A percentile compares a stretch with the other conserved stretches of the same genome.
These are phyloP conservation scores for Gremmenia infestans DNA, from an alignment of 2,329 filamentous ascomycete species.

Conservation along the genomic window DNA sequence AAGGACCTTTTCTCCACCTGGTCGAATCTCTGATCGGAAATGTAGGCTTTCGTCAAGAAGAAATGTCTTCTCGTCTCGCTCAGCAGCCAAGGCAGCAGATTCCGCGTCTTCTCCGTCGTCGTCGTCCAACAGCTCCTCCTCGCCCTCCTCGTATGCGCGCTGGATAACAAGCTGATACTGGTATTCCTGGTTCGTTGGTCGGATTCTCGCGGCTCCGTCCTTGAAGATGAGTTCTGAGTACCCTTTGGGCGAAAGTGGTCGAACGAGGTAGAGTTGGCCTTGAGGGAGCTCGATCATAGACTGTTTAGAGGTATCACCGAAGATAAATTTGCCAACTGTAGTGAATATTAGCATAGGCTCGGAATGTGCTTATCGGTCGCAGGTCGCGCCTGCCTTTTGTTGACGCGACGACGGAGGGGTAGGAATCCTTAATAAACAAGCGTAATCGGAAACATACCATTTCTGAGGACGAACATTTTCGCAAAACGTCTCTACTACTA, in stretches of 20 bases:
- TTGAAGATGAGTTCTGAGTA: constrained; percentile 99
- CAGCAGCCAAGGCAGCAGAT: constrained; percentile 65
- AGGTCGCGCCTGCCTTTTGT: constrained; percentile 6
- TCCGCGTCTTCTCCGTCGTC: constrained; percentile 81
- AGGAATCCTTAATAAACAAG: constrained; percentile 6
- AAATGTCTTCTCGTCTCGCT: constrained; percentile 97
- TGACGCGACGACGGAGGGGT: constrained; percentile 9
- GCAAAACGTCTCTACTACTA: background rate
- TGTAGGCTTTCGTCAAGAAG: constrained; percentile 88
- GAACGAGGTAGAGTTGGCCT: constrained; percentile 94
- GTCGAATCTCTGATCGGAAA: constrained; percentile 77
- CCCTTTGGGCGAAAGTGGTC: constrained; percentile 90
- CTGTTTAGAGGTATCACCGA: constrained; percentile 75
- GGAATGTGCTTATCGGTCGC: background rate
- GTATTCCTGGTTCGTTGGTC: constrained; percentile 88
- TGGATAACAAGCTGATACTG: constrained; percentile 98
- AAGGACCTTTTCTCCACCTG: constrained; percentile 77
- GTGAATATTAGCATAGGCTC: constrained; percentile 11
- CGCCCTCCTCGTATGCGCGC: constrained; percentile 94
- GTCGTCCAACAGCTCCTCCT: constrained; percentile 84
- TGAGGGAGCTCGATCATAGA: constrained; percentile 91
- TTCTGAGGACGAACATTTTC: constrained; percentile 41
- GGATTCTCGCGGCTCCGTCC: constrained; percentile 87
- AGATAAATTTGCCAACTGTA: constrained; percentile 85
- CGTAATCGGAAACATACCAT: constrained; percentile 33